Evolutionary conservation across 2,329 filamentous ascomycete genomes (phyloP).

Genomic region (Botrytis squamosa): DNA sequence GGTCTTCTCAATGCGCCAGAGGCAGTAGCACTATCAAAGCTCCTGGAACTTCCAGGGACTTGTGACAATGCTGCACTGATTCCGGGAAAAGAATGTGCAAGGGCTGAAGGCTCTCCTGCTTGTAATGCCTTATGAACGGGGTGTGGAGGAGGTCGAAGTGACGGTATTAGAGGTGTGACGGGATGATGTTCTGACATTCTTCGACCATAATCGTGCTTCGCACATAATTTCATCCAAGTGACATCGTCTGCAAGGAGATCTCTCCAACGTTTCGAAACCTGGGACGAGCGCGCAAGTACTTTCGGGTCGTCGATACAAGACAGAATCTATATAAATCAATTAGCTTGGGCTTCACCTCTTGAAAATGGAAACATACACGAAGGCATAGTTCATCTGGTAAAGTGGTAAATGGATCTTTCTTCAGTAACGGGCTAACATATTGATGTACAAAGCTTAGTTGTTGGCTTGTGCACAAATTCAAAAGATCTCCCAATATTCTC

Average conservation of each 20-base stretch:
- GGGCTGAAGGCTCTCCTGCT: conserved; percentile 21
- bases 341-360: background rate
- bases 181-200: conserved; percentile 47
- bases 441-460: conserved; percentile 94
- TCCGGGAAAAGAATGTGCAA: conserved; percentile 47
- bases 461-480: conserved; percentile 93
- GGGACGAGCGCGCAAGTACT: conserved; percentile 86
- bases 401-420: conserved; percentile 92
- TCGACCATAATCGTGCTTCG: conserved; percentile 84
- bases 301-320: conserved; percentile 97
- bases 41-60: conserved; percentile 43
- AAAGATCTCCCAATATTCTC: conserved; percentile 77
- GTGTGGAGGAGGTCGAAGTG: conserved; percentile 35
- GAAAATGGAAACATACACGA: conserved; percentile 56
- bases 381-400: conserved; percentile 92
- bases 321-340: conserved; percentile 62
- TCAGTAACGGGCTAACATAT: conserved; percentile 89
- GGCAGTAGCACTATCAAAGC: conserved; percentile 53
- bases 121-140: conserved; percentile 31
- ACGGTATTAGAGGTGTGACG: conserved; percentile 27
- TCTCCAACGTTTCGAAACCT: conserved; percentile 93
- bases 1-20: conserved; percentile 48
- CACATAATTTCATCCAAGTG: conserved; percentile 96
- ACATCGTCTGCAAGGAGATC: conserved; percentile 94
- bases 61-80: conserved; percentile 42